A percentile compares a stretch with the other conserved stretches of the same genome.
Conservation (phyloP, 2,329 filamentous ascomycete genomes). For the Aureobasidium sp. region DNA sequence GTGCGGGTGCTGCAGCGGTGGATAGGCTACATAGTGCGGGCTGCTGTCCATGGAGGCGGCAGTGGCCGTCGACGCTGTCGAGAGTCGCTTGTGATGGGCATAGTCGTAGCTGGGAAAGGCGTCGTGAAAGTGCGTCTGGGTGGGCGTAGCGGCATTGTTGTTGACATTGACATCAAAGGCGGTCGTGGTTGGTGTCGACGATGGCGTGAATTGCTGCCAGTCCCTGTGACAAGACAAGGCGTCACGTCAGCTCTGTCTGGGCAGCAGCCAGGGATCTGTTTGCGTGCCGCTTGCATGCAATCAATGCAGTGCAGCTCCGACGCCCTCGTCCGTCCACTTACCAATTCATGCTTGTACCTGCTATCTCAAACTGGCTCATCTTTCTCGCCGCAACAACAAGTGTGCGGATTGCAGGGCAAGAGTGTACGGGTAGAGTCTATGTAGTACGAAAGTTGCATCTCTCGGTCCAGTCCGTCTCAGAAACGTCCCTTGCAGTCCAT, state of each 20-base stretch:
- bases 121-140: constrained; percentile 38
- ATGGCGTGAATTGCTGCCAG: constrained; percentile 39
- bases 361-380: not conserved
- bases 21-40: constrained; percentile 15
- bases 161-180: constrained; percentile 26
- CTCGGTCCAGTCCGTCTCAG: not conserved
- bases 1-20: not conserved
- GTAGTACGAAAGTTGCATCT: constrained; percentile 2
- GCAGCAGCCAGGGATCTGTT: not conserved
- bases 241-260: not conserved
- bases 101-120: constrained; percentile 37
- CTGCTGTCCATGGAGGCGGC: not conserved
- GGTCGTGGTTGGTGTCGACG: constrained; percentile 40
- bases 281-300: not conserved
- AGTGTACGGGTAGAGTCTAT: constrained; percentile 3
- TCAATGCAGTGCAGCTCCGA: not conserved
- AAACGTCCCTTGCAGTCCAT: constrained; percentile 13
- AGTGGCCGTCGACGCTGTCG: constrained; percentile 5
- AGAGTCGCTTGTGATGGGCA: constrained; percentile 9
- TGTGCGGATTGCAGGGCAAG: not conserved
- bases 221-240: constrained; percentile 8
- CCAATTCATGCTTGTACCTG: constrained; percentile 10
- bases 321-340: not conserved
- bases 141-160: not conserved
- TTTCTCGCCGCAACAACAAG: not conserved